Evolutionary conservation across 163 green algal species (phyloP).

Genomic region (Scenedesmus sp.): DNA sequence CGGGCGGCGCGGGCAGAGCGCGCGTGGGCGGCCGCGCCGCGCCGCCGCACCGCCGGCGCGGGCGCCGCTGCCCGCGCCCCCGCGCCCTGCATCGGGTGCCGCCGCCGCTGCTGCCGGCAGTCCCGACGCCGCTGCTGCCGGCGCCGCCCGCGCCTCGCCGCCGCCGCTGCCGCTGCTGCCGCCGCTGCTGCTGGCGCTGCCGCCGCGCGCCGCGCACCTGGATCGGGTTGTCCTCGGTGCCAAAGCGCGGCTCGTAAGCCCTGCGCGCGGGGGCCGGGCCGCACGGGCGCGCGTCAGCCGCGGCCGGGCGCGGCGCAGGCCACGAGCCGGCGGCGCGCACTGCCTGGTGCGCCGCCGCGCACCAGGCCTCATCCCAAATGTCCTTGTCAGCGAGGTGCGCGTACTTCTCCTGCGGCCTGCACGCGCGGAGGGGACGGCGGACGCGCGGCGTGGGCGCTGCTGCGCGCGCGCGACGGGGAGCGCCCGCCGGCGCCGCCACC

Average conservation of each 20-base stretch:
- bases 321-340: neutral
- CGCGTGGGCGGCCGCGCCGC: too few relatives aligned
- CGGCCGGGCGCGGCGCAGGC: neutral
- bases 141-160: too few relatives aligned
- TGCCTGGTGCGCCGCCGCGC: neutral
- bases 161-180: too few relatives aligned
- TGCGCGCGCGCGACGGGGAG: too few relatives aligned
- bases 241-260: constrained; percentile 73
- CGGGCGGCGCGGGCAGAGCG: too few relatives aligned
- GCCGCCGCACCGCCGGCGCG: too few relatives aligned
- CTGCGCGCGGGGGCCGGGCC: constrained; percentile 23
- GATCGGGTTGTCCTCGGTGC: constrained; percentile 74
- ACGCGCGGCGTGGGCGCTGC: neutral
- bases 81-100: too few relatives aligned
- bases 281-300: neutral
- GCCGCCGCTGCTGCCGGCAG: too few relatives aligned
- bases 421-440: neutral
- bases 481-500: too few relatives aligned
- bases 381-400: constrained; percentile 64
- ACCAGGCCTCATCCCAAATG: constrained; percentile 74
- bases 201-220: constrained; percentile 67
- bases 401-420: constrained; percentile 33
- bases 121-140: too few relatives aligned
- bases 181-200: too few relatives aligned
- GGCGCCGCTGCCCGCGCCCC: too few relatives aligned